Base-by-base conservation (phyloP, 2,329 filamentous ascomycete species). In the Delphinella strobiligena region DNA sequence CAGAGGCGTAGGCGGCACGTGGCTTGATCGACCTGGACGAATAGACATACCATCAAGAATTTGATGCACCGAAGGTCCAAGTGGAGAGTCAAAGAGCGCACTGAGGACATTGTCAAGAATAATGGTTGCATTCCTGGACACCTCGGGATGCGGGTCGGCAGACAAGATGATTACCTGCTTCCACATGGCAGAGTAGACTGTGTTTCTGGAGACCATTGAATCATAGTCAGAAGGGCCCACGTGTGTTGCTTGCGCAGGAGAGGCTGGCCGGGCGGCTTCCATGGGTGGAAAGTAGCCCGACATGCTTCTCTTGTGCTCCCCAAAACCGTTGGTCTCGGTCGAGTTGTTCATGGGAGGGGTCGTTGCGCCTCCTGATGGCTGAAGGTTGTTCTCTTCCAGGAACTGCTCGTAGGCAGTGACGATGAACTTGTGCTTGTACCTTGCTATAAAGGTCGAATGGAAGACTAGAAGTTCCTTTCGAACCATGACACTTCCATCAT, bases 381-480 rank as follows among this genome's bases (percentile, higher is more conserved):
- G 43, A 24, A 32, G 34, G 10, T 38, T 37, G 27, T 54, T 40
- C 41, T 96, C 89, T 54, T 94, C 86, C 17, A 80, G 66, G 31
- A 96, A 68, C 47, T 95, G 86, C 56, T 98, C 91, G 58, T 82
- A 96, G 4, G 89, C 88, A 1, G 84, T 81, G 19, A 96, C 88
- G 31, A 94, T 61, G 52, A 98, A 93, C 50, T 93, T 93, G 57
- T 78, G 86, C 62, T 93, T 82, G 56, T 95, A 95, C 31, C 89
- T 81, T 45, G 82, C 75, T 35, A 93, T 79, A 54, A 95, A 95
- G 19, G 83, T 81, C 0, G 91, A 96, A 49, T 95, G 78, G 67
- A 96, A 96, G 10, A 95, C 83, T 2, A 95, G 67, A 29, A 96
- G 71, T 61, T 98, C 91, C 56, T 88, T 93, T 34, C 91, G 80